These are phyloP conservation scores for Starmerella bombi DNA, from an alignment of 805 yeast species.

Conservation along the genomic window DNA sequence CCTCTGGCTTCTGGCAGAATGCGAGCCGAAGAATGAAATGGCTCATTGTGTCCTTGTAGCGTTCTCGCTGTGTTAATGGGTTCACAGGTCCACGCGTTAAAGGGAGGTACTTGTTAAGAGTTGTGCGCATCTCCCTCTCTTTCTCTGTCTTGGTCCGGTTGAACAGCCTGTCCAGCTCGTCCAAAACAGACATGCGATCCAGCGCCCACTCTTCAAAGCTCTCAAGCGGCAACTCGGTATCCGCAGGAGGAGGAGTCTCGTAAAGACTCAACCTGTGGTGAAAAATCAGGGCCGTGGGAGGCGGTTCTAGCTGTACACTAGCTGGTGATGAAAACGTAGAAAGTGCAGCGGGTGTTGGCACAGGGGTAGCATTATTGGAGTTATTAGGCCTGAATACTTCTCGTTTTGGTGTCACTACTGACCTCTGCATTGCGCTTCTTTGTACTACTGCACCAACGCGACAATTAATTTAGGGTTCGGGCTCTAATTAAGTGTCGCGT, in stretches of 20 bases:
- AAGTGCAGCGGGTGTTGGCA: background rate
- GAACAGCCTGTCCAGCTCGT: conserved; percentile 67
- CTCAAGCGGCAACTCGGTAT: conserved; percentile 75
- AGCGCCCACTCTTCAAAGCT: conserved; percentile 94
- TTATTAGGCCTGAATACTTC: background rate
- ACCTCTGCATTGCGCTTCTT: background rate
- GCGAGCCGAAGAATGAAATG: conserved; percentile 82
- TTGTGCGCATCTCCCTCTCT: conserved; percentile 50
- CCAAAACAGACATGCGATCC: conserved; percentile 68
- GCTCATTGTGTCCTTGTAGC: conserved; percentile 81
- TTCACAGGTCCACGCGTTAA: conserved; percentile 28
- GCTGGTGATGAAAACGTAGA: background rate
- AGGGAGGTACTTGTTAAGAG: conserved; percentile 54
- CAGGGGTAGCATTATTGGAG: background rate
- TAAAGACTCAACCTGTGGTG: conserved; percentile 62
- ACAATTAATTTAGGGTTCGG: no score
- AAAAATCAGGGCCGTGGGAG: conserved; percentile 23
- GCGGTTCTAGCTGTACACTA: conserved; percentile 11
- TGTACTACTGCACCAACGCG: no score
- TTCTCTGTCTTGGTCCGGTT: conserved; percentile 39
- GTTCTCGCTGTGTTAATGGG: conserved; percentile 31
- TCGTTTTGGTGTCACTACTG: conserved; percentile 3
- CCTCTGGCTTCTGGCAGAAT: conserved; percentile 70
- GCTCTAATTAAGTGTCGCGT: no score
- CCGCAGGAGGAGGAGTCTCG: conserved; percentile 47